Evolutionary conservation across 768 basidiomycete species (phyloP), one percentile per base, ranked within the genome.

Genomic region (Suillus variegatus): DNA sequence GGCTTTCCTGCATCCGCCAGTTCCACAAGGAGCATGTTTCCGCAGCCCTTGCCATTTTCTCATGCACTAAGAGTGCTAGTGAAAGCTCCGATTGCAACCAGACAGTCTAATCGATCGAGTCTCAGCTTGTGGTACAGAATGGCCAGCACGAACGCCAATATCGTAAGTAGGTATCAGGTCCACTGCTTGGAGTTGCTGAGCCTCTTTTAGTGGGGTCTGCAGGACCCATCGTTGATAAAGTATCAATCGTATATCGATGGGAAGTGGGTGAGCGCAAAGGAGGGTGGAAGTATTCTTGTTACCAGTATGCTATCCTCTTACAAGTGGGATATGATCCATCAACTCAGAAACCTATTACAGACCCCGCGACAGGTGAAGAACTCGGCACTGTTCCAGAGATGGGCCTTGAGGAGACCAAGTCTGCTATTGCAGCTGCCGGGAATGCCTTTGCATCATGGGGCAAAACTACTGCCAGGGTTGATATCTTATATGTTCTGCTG

Each of bases 301-400:
- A 86, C 81, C 55, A 94, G 95, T 96, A 74, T 66, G 90, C 80
- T 63, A 12, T 62, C 52, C 13, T 18, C 38, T 22, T 58, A 8
- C 64, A 9, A 58, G 40, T 56, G 18, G 6, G 44, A 60, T 25
- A 47, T 18, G 12, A 38, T 12, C 13, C 20, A 20, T 65, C 52
- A 28, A 63, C 49, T 32, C 40, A 43, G 41, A 12, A 2, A 41
- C 57, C 60, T 49, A 60, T n/a, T 13, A 41, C 65, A 97, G 96
- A 98, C 80, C 97, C 97, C 38, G 93, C 95, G 7, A 97, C 90
- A 5, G 85, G 85, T 49, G 86, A 95, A 68, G 86, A 86, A 65
- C 85, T 98, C 54, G 97, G 95, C 16, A 88, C 86, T 0, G 83
- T 96, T 35, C 93, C 95, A 4, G 97, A 99, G 73, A 93, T 97